Evolutionary conservation across 2,329 filamentous ascomycete genomes (phyloP).

Genomic region (Corynespora cassiicola): DNA sequence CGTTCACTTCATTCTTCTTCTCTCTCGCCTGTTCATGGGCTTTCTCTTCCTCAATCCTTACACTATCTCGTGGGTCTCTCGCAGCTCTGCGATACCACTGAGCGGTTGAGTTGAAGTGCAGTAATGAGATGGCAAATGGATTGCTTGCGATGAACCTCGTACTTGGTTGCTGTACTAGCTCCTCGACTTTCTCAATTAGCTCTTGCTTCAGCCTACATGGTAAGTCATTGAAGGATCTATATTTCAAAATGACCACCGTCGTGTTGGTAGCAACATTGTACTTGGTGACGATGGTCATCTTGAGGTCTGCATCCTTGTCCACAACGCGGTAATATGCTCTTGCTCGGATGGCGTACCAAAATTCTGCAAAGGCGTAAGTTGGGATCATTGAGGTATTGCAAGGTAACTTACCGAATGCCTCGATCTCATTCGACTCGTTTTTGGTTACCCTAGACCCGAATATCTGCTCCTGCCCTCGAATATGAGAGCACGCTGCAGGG

Average conservation of each 20-base stretch:
- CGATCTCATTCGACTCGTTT: conserved; percentile 4
- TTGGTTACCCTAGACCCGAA: conserved; percentile 13
- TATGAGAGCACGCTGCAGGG: conserved; percentile 12
- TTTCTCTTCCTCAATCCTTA: conserved; percentile 11
- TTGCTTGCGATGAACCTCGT: conserved; percentile 1
- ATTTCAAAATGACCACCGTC: conserved; percentile 13
- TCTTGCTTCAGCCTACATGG: conserved; percentile 8
- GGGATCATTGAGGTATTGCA: no score
- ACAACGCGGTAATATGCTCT: conserved; percentile 11
- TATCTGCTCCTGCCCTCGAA: conserved; percentile 17
- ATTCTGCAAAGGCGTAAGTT: no score
- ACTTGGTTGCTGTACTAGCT: conserved; percentile 3
- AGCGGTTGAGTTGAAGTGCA: conserved; percentile 13
- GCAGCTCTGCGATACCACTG: conserved; percentile 14
- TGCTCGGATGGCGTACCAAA: conserved; percentile 16
- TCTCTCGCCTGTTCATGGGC: no score
- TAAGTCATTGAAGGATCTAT: conserved; percentile 16
- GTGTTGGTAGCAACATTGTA: conserved; percentile 8
- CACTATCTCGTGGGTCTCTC: conserved; percentile 10
- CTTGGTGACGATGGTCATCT: conserved; percentile 12
- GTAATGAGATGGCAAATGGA: conserved; percentile 9
- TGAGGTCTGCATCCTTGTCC: conserved; percentile 14
- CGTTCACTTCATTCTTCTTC: conserved; percentile 10
- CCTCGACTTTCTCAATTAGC: conserved; percentile 4
- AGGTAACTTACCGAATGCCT: conserved; percentile 5